Percentiles rank a stretch among this genome's conserved stretches.
These are phyloP conservation scores for Fibroporia radiculosa DNA, from an alignment of 768 basidiomycete genomes.

Conservation along the genomic window DNA sequence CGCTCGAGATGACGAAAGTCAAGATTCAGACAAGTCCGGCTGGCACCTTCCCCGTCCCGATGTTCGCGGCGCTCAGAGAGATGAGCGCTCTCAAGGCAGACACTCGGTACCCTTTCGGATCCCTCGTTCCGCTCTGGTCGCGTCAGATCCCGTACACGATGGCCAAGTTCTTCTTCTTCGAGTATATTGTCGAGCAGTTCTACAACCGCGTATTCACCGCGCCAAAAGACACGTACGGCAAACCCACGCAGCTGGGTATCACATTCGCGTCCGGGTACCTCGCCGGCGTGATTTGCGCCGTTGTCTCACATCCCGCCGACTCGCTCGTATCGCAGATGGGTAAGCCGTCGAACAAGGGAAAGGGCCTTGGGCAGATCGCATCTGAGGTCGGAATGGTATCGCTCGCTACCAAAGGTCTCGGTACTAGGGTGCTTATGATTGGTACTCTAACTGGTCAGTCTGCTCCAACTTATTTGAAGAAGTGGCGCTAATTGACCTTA, in stretches of 20 bases:
- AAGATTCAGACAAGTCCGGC: conserved; percentile 75
- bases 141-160: conserved; percentile 98
- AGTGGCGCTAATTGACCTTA: not conserved
- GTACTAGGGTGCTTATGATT: conserved; percentile 83
- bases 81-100: conserved; percentile 62
- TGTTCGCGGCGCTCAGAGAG: conserved; percentile 61
- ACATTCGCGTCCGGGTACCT: conserved; percentile 90
- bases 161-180: conserved; percentile 98
- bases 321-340: conserved; percentile 90
- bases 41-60: conserved; percentile 73
- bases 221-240: conserved; percentile 72
- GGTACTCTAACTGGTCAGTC: conserved; percentile 21
- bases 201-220: conserved; percentile 80
- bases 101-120: conserved; percentile 82
- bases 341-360: conserved; percentile 82
- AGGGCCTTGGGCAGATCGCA: conserved; percentile 62
- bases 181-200: conserved; percentile 81
- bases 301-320: conserved; percentile 96
- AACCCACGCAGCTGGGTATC: conserved; percentile 80
- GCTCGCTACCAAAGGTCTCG: conserved; percentile 80
- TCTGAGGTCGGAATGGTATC: conserved; percentile 57
- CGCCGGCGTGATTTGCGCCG: conserved; percentile 91
- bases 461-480: not conserved
- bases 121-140: conserved; percentile 80
- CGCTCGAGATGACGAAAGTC: conserved; percentile 90